These are phyloP conservation scores for Fusarium xylarioides DNA, from an alignment of 2,329 filamentous ascomycete species.

Conservation along the genomic window DNA sequence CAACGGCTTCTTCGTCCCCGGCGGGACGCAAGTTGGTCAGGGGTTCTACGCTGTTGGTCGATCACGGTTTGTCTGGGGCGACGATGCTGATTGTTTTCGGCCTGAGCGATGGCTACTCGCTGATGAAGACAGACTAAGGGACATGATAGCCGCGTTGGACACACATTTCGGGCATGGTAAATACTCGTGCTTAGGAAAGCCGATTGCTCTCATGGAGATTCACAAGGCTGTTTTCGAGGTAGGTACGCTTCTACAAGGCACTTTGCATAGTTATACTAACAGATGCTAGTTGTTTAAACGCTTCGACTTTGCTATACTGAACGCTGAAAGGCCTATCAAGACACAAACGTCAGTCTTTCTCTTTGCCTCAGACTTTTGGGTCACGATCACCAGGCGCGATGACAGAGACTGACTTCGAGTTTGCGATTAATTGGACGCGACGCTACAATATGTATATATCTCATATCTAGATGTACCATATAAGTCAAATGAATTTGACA, in stretches of 20 bases:
- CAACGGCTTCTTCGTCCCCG: slow-evolving; percentile 60
- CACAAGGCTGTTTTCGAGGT: slow-evolving; percentile 60
- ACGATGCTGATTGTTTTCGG: slow-evolving; percentile 60
- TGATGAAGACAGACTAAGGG: slow-evolving; percentile 42
- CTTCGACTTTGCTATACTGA: slow-evolving; percentile 47
- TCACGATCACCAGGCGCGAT: slow-evolving; percentile 37
- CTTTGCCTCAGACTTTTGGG: slow-evolving; percentile 50
- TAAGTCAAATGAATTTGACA: rapidly evolving
- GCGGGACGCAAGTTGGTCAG: slow-evolving; percentile 61
- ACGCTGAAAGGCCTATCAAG: slow-evolving; percentile 48
- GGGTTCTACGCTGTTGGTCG: slow-evolving; percentile 65
- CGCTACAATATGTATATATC: background rate
- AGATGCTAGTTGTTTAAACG: slow-evolving; percentile 42
- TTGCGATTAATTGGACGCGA: background rate
- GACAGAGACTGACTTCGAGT: background rate
- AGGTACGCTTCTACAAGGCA: background rate
- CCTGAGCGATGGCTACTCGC: slow-evolving; percentile 64
- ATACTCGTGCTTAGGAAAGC: slow-evolving; percentile 56
- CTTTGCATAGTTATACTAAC: background rate
- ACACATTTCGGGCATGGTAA: slow-evolving; percentile 57
- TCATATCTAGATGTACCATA: background rate
- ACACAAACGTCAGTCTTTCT: slow-evolving; percentile 47
- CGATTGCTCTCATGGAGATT: slow-evolving; percentile 59
- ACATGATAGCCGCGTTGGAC: slow-evolving; percentile 52
- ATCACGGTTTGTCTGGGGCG: slow-evolving; percentile 58